Evolutionary conservation across 2,329 filamentous ascomycete genomes (phyloP).

Genomic region (Cordyceps fumosorosea): DNA sequence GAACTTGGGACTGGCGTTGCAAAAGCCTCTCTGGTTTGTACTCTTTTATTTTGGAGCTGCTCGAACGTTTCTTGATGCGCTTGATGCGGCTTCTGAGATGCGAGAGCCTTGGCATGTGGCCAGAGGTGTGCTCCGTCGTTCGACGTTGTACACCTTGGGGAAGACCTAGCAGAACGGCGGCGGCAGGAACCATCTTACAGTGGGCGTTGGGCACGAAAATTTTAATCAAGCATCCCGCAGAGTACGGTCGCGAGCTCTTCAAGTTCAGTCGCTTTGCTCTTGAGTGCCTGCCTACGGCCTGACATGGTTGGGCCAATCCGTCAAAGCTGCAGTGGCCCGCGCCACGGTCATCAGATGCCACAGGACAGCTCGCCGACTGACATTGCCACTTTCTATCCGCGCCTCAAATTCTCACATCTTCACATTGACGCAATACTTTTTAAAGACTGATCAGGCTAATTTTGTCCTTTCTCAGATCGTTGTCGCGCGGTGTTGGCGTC

Average conservation of each 20-base stretch:
- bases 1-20: not conserved
- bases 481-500: not conserved
- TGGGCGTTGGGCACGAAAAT: not conserved
- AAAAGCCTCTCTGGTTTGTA: not conserved
- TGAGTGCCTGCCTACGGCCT: not conserved
- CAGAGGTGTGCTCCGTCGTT: not conserved
- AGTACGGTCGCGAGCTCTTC: not conserved
- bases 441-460: constrained; percentile 5
- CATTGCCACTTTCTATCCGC: not conserved
- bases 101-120: not conserved
- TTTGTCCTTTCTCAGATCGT: not conserved
- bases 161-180: not conserved
- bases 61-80: not conserved
- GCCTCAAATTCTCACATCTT: not conserved
- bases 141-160: not conserved
- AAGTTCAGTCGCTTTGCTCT: not conserved
- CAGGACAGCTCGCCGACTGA: not conserved
- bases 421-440: not conserved
- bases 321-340: not conserved
- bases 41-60: not conserved
- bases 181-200: not conserved
- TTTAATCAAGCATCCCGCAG: not conserved
- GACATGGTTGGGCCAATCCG: not conserved
- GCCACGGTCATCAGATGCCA: not conserved
- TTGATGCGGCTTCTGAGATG: not conserved